phyloP scores from a whole-genome alignment of 306 rosid genomes.

The Cicer arietinum region DNA sequence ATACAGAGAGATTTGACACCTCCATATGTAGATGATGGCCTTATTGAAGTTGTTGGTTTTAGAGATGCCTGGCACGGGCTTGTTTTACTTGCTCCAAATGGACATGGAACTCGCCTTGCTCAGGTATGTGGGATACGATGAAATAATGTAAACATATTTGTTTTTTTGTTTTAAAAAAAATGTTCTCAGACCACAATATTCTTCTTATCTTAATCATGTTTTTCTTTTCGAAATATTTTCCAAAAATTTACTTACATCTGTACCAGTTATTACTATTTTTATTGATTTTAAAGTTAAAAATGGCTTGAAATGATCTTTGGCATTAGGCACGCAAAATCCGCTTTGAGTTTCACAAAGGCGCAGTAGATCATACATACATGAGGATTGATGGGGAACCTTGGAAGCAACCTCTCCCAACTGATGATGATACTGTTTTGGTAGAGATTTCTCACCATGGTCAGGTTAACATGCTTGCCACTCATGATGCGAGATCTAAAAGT shows the following conservation, averaged over 20 bases:
- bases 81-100: conserved; percentile 85
- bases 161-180: not conserved
- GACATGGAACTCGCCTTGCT: conserved; percentile 99
- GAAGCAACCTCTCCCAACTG: conserved; percentile 92
- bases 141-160: conserved; percentile 6
- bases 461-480: conserved; percentile 91
- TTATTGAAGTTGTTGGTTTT: conserved; percentile 89
- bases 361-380: conserved; percentile 77
- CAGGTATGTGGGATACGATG: conserved; percentile 60
- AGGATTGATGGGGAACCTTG: conserved; percentile 99
- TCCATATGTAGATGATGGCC: conserved; percentile 94
- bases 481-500: conserved; percentile 66
- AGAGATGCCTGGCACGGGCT: conserved; percentile 99
- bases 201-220: conserved; percentile 21
- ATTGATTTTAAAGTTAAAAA: conserved; percentile 22
- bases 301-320: conserved; percentile 38
- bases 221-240: not conserved
- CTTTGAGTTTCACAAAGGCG: conserved; percentile 85
- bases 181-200: conserved; percentile 3
- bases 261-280: conserved; percentile 1
- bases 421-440: conserved; percentile 77
- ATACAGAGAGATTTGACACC: conserved; percentile 74
- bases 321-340: conserved; percentile 74
- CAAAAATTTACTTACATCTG: not conserved
- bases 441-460: conserved; percentile 92